Evolutionary conservation across 805 yeast genomes (phyloP).

Genomic region (Barnettozyma californica): DNA sequence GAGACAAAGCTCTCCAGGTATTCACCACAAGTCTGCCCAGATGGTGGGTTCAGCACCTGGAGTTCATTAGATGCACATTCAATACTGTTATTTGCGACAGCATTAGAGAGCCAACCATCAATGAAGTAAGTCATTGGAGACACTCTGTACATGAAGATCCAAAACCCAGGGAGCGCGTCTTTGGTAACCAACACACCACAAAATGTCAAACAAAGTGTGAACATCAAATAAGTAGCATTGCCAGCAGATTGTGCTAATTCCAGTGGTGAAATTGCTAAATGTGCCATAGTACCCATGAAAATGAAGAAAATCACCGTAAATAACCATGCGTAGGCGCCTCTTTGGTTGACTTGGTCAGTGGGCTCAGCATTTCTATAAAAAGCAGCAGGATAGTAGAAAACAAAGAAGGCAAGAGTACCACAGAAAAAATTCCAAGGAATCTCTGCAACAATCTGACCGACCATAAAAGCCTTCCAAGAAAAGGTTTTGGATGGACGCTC

Average conservation of each 20-base stretch:
- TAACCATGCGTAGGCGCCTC: conserved; percentile 44
- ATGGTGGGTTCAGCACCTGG: conserved; percentile 44
- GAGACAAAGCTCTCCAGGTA: conserved; percentile 37
- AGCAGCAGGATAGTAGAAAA: conserved; percentile 71
- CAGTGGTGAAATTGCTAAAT: conserved; percentile 50
- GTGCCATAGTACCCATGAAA: conserved; percentile 51
- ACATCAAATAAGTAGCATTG: conserved; percentile 47
- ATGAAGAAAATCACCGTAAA: conserved; percentile 47
- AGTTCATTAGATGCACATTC: conserved; percentile 44
- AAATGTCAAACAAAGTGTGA: conserved; percentile 58
- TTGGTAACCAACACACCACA: conserved; percentile 69
- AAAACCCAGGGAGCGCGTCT: conserved; percentile 56
- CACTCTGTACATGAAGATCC: conserved; percentile 71
- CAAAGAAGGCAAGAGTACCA: no score
- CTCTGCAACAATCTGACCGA: no score
- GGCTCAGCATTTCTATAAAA: conserved; percentile 60
- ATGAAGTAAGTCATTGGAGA: conserved; percentile 66
- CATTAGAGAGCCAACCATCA: conserved; percentile 46
- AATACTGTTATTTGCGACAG: conserved; percentile 44
- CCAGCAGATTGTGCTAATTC: conserved; percentile 60
- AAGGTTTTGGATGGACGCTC: no score
- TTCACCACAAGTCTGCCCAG: conserved; percentile 51
- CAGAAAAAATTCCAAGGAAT: no score
- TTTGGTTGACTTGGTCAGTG: conserved; percentile 41
- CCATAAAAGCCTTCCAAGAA: no score